Percentiles rank a stretch among this genome's conserved stretches.
phyloP scores from a whole-genome alignment of 2,329 filamentous ascomycete species.

The Ophiostoma sp. region DNA sequence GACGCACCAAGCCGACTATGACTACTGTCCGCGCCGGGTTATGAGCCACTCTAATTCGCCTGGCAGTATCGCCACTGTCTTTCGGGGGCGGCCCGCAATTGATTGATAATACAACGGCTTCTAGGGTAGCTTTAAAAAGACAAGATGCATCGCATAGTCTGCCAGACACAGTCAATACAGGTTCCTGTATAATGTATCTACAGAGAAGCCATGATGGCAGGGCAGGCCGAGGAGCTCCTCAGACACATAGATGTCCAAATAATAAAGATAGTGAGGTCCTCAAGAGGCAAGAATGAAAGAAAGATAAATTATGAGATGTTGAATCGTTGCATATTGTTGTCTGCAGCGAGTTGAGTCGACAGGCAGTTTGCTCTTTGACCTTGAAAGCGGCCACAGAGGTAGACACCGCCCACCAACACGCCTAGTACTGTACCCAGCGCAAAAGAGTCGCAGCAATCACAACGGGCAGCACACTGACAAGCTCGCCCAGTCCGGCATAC shows the following conservation, averaged over 20 bases:
- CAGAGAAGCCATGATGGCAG: background rate
- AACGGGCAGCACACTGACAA: conserved; percentile 69
- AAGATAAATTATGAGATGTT: background rate
- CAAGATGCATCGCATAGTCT: background rate
- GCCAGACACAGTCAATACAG: background rate
- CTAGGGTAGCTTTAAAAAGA: background rate
- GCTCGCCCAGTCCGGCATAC: conserved; percentile 65
- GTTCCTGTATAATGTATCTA: background rate
- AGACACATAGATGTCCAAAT: background rate
- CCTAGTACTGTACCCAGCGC: conserved; percentile 8
- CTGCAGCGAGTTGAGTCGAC: background rate
- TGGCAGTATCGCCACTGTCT: background rate
- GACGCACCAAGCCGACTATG: background rate
- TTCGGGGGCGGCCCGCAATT: background rate
- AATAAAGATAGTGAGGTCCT: background rate
- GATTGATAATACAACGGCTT: background rate
- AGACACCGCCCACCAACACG: too few species aligned
- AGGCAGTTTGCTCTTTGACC: background rate
- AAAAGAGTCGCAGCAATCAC: conserved; percentile 35
- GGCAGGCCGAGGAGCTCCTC: background rate
- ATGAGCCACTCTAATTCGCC: background rate
- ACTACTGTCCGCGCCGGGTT: background rate
- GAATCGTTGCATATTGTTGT: background rate
- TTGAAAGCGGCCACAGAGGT: background rate
- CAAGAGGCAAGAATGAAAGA: conserved; percentile 2